Evolutionary conservation across 352 stramenopile genomes (phyloP), one percentile per base, ranked within the genome.

Genomic region (Globisporangium irregulare): DNA sequence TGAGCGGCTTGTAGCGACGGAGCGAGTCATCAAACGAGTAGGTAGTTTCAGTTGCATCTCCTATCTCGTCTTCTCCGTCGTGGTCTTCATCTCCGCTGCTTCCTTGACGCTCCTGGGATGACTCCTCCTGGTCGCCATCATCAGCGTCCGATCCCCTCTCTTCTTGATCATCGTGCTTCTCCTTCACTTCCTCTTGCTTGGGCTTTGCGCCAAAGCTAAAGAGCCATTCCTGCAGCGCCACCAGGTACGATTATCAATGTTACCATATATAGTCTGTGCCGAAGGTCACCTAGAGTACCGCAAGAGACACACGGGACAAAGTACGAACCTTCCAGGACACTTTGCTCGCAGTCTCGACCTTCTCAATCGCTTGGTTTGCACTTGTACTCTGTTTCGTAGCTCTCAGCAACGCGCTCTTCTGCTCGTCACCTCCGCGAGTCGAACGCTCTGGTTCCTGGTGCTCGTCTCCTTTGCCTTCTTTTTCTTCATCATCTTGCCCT

Each of bases 1-100:
- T 81, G 51, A 86, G 60, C 10, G 65, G 67, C 48, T 84, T 66
- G 60, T 82, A 73, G 29, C 59, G 56, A 22, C 14, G 55, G 15
- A 51, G 72, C 2, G 71, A 73, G 15, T 81, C 68, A 66, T 77
- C 71, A 54, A 59, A 32, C 4, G 46, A 60, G 24, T 22, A 53
- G 12, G n/a, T 54, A 50, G 6, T 22, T n/a, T 50, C 41, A 50
- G 5, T 10, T 4, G 15, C 15, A 8, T 20, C 38, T 46, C 38
- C 38, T 46, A 46, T 20, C 38, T 51, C 32, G 7, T 12, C 43
- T 24, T 51, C 43, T 22, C 8, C 43, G 1, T 24, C 18, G 18
- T 24, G 43, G 18, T 50, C 55, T 29, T 43, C 38, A 24, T 38
- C 53, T 2, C 68, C 65, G 29, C 27, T 58, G 3, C 27, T 51